Evolutionary conservation across 2,329 filamentous ascomycete genomes (phyloP), one percentile per base, ranked within the genome.

Genomic region (Ophiobolus disseminans): DNA sequence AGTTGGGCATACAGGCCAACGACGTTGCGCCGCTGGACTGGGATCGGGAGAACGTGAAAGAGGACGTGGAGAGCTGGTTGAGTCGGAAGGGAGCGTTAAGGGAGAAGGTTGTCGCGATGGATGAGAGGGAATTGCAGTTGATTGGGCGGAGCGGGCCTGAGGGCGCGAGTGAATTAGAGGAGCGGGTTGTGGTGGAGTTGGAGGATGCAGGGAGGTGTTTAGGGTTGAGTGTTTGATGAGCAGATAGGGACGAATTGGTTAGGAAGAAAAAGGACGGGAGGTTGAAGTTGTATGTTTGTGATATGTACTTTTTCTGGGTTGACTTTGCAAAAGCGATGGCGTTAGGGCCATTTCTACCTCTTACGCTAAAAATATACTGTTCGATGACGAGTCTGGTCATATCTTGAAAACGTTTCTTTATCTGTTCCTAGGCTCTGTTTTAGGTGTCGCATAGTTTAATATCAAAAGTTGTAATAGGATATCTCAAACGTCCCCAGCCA

Each of bases 1-100:
- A 62, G 17, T 39, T 69, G 7, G 83, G 82, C 1, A 75, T 86
- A 10, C 78, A 83, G 44, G 72, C 78, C 5, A 74, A 74, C 11
- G 86, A 91, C 19, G 86, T 97, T 1, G 83, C 87, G 11, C 78
- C 83, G 7, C 79, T 97, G 5, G 80, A 84, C 42, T 96, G 90
- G 86, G 90, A 97, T 66, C 80, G 83, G 10, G 79, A 81, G 0
- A 79, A 80, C 1, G 82, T 95, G 37, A 82, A 88, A 57, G 92
- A 96, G 68, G 91, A 94, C 62, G 84, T 95, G 4, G 90, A 96
- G 58, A 89, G 89, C 57, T 90, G 90, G 81, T 76, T 97, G 21
- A 86, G 86, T 43, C 82, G 86, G 48, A 84, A 85, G 57, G 76
- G 87, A 45, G 76, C 86, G 49, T 76, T 97, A 46, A 82, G 87